These are phyloP conservation scores for Lactarius indigo DNA, from an alignment of 768 basidiomycete genomes.

Conservation along the genomic window DNA sequence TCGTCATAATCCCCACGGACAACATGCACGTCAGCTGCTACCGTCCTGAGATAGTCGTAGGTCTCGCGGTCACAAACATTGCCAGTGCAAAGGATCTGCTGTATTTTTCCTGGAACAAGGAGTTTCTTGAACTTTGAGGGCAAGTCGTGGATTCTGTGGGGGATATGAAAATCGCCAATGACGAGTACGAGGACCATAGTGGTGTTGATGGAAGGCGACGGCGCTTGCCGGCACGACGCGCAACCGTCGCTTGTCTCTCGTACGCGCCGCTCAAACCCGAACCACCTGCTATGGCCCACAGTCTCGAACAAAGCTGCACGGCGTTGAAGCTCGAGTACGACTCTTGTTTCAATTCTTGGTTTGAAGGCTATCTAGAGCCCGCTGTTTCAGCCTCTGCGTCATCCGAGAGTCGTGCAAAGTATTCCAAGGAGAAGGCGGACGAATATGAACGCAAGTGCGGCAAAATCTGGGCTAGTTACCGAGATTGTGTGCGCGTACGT, in stretches of 20 bases:
- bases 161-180: conserved; percentile 97
- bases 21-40: conserved; percentile 89
- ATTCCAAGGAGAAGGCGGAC: conserved; percentile 75
- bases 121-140: conserved; percentile 97
- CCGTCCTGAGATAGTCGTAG: conserved; percentile 90
- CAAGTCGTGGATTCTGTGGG: conserved; percentile 83
- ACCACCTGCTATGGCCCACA: conserved; percentile 58
- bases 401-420: conserved; percentile 49
- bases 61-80: conserved; percentile 98
- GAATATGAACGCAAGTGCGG: conserved; percentile 89
- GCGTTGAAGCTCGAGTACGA: conserved; percentile 88
- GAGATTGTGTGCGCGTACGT: conserved; percentile 77
- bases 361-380: conserved; percentile 93
- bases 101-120: conserved; percentile 85
- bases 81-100: conserved; percentile 95
- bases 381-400: conserved; percentile 42
- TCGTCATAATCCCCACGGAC: conserved; percentile 97
- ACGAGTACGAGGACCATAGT: conserved; percentile 91
- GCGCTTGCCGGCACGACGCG: neutral
- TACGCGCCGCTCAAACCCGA: neutral
- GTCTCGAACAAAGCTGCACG: conserved; percentile 81
- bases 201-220: neutral
- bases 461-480: conserved; percentile 75
- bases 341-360: conserved; percentile 96
- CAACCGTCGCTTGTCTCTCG: neutral